Conservation (phyloP, 2,329 filamentous ascomycete genomes). For the Sordariomycetes sp. region DNA sequence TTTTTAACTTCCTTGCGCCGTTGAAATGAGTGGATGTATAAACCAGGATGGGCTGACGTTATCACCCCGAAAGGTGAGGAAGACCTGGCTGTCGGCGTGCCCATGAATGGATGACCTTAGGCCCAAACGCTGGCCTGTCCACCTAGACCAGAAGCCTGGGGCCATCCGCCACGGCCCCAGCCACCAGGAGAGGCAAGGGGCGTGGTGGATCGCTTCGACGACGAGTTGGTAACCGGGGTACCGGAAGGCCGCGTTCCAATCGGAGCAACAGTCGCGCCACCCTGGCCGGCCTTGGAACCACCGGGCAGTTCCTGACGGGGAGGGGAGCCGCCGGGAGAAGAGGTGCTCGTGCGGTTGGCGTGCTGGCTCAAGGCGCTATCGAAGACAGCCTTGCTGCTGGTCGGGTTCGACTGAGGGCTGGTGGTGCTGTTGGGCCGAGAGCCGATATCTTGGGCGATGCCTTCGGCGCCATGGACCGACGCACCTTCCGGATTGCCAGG, state of each 20-base stretch:
- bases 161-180: slow-evolving; percentile 83
- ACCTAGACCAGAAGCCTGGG: slow-evolving; percentile 68
- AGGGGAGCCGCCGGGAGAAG: slow-evolving; percentile 72
- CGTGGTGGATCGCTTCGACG: slow-evolving; percentile 71
- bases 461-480: slow-evolving; percentile 30
- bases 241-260: slow-evolving; percentile 81
- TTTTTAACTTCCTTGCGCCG: slow-evolving; percentile 3
- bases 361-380: slow-evolving; percentile 50
- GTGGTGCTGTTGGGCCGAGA: slow-evolving; percentile 69
- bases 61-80: neutral
- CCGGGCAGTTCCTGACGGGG: slow-evolving; percentile 54
- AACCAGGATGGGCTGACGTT: neutral
- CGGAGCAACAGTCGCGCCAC: slow-evolving; percentile 63
- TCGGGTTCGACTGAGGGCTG: slow-evolving; percentile 63
- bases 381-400: slow-evolving; percentile 46
- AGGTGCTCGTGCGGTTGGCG: slow-evolving; percentile 69
- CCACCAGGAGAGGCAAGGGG: slow-evolving; percentile 80
- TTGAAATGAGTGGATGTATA: slow-evolving; percentile 2
- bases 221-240: slow-evolving; percentile 37
- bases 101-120: slow-evolving; percentile 28
- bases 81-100: neutral
- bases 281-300: slow-evolving; percentile 39
- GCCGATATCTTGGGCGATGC: slow-evolving; percentile 18
- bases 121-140: slow-evolving; percentile 94
- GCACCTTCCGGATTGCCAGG: slow-evolving; percentile 18